phyloP scores from a whole-genome alignment of 2,329 filamentous ascomycete species.

The Hypoxylon sp. region DNA sequence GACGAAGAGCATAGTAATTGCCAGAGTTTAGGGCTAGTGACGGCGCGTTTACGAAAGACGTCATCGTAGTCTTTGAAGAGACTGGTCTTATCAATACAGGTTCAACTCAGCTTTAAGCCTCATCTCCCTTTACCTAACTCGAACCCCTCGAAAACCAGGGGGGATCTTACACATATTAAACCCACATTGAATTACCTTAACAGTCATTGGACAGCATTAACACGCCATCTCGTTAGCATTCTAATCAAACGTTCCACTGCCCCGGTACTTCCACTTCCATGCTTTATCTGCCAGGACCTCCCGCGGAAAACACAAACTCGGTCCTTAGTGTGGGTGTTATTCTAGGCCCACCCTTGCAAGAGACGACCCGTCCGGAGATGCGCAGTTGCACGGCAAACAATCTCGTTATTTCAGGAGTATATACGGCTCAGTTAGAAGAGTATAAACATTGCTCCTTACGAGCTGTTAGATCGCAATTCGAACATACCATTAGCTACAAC shows the following conservation, averaged over 20 bases:
- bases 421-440: slow-evolving; percentile 16
- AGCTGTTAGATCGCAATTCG: background rate
- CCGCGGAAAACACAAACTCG: slow-evolving; percentile 47
- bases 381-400: slow-evolving; percentile 37
- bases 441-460: slow-evolving; percentile 29
- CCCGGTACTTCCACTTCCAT: slow-evolving; percentile 18
- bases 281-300: slow-evolving; percentile 41
- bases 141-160: slow-evolving; percentile 7
- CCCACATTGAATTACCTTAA: slow-evolving; percentile 14
- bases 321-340: slow-evolving; percentile 34
- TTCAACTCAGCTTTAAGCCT: slow-evolving; percentile 23
- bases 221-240: slow-evolving; percentile 21
- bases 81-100: slow-evolving; percentile 19
- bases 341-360: slow-evolving; percentile 37
- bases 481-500: slow-evolving; percentile 3
- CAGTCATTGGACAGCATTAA: slow-evolving; percentile 21
- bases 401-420: slow-evolving; percentile 23
- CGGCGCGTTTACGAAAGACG: slow-evolving; percentile 8
- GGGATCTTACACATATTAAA: background rate
- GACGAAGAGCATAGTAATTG: slow-evolving; percentile 6
- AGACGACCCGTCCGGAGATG: slow-evolving; percentile 48
- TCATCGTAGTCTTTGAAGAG: slow-evolving; percentile 11
- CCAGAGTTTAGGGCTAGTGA: background rate
- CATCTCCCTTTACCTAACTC: slow-evolving; percentile 11
- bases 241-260: slow-evolving; percentile 33